phyloP scores from a whole-genome alignment of 2,329 filamentous ascomycete species.

The Aspergillus bombycis region DNA sequence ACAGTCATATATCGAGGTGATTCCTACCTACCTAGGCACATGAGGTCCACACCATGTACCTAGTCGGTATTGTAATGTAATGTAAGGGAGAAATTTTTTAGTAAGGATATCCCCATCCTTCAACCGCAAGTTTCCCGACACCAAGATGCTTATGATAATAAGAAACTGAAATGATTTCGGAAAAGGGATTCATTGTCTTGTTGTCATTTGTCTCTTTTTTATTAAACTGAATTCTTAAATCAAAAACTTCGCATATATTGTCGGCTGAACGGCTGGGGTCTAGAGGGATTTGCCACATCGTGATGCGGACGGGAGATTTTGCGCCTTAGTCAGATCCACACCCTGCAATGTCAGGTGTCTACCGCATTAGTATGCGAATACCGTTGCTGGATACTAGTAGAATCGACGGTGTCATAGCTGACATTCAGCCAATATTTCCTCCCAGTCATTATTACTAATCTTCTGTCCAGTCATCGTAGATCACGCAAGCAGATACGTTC shows the following conservation, averaged over 20 bases:
- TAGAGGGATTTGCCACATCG: constrained; percentile 15
- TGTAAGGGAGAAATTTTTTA: neutral
- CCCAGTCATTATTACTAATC: neutral
- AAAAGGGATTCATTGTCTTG: neutral
- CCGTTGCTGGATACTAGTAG: neutral
- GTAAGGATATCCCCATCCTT: neutral
- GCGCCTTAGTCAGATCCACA: constrained; percentile 14
- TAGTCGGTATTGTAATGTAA: constrained; percentile 1
- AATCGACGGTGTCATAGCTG: neutral
- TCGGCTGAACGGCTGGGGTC: neutral
- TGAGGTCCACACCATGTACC: neutral
- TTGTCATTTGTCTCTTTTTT: neutral
- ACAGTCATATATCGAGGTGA: too few relatives aligned
- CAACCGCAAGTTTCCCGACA: constrained; percentile 1
- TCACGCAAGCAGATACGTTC: neutral
- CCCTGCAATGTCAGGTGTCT: constrained; percentile 17
- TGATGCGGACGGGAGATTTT: constrained; percentile 10
- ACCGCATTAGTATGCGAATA: neutral
- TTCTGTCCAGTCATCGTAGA: neutral
- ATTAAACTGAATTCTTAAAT: neutral
- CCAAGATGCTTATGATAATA: neutral
- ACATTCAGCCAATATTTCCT: neutral
- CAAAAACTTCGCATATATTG: neutral
- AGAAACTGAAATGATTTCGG: neutral
- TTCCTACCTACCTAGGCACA: too few relatives aligned